Evolutionary conservation across 495 filamentous ascomycete species (phyloP), one percentile per base, ranked within the genome.

Genomic region (Lophiostoma macrostomum): DNA sequence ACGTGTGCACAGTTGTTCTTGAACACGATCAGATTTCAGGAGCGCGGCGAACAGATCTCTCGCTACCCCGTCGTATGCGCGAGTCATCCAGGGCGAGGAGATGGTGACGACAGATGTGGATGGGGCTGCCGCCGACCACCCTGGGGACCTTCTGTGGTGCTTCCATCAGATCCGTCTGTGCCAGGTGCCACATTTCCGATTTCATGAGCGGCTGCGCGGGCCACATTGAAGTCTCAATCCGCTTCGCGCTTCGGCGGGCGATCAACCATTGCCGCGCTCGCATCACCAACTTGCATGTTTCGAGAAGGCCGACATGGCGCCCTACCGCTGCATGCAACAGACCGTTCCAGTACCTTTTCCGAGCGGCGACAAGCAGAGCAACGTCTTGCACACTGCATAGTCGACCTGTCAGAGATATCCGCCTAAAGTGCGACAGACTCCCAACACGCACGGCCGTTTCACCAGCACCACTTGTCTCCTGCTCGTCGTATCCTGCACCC

Each of bases 371-470:
- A n/a, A n/a, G n/a, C n/a, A n/a, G n/a, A n/a, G n/a, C n/a, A n/a
- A n/a, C n/a, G n/a, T n/a, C n/a, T n/a, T n/a, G n/a, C n/a, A n/a
- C n/a, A n/a, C n/a, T n/a, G n/a, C n/a, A n/a, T n/a, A n/a, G n/a
- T 47, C 24, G 44, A 25, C 58, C 58, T 61, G 42, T 47, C 45
- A 51, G 37, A 37, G 35, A 56, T 51, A 20, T 20, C 49, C 49
- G 56, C 44, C 49, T 60, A 60, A 49, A 54, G 34, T 56, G 52
- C 58, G 40, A 51, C 45, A 52, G 27, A n/a, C 28, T 46, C 52
- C 50, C 46, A 61, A 56, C 51, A 61, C 41, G 52, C 58, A 61
- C 52, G 58, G 41, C 7, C 49, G 58, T 62, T 62, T 62, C 58
- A 62, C 41, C 22, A 22, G 35, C 16, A 19, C 32, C 32, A n/a